Evolutionary conservation across 2,329 filamentous ascomycete genomes (phyloP).

Genomic region (Xylaria multiplex): DNA sequence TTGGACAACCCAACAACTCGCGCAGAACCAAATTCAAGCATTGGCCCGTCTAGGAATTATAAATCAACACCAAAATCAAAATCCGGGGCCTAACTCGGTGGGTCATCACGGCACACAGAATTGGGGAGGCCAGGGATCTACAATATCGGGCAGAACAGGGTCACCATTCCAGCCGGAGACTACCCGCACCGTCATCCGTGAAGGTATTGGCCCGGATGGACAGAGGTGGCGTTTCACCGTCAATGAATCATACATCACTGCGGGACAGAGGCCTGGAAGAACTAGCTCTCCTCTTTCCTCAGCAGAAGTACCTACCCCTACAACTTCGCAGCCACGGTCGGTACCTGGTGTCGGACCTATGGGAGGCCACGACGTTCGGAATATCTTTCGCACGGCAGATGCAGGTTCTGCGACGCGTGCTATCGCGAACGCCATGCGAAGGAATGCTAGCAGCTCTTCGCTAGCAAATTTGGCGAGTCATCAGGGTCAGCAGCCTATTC

Average conservation of each 20-base stretch:
- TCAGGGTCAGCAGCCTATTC: conserved; percentile 51
- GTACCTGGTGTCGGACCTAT: conserved; percentile 48
- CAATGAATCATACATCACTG: conserved; percentile 54
- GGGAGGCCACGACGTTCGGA: conserved; percentile 57
- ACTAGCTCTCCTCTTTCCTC: conserved; percentile 42
- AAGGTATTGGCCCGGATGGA: conserved; percentile 61
- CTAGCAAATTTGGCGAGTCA: conserved; percentile 50
- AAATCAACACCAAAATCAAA: conserved; percentile 58
- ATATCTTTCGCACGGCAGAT: conserved; percentile 59
- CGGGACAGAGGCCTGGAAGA: conserved; percentile 37
- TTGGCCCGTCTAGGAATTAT: conserved; percentile 33
- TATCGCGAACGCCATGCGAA: conserved; percentile 61
- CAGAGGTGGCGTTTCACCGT: conserved; percentile 63
- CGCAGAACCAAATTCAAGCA: conserved; percentile 31
- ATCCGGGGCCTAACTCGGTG: conserved; percentile 51
- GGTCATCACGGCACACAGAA: conserved; percentile 56
- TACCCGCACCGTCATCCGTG: conserved; percentile 58
- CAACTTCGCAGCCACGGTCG: conserved; percentile 40
- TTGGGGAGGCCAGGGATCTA: conserved; percentile 43
- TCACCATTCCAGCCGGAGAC: conserved; percentile 50
- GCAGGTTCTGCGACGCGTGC: conserved; percentile 55
- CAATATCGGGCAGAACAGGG: conserved; percentile 44
- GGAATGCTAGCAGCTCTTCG: conserved; percentile 60
- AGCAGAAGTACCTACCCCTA: conserved; percentile 34
- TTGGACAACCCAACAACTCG: conserved; percentile 37